Base-by-base conservation (phyloP, 257 asterid species). In the Gentiana dahurica region DNA sequence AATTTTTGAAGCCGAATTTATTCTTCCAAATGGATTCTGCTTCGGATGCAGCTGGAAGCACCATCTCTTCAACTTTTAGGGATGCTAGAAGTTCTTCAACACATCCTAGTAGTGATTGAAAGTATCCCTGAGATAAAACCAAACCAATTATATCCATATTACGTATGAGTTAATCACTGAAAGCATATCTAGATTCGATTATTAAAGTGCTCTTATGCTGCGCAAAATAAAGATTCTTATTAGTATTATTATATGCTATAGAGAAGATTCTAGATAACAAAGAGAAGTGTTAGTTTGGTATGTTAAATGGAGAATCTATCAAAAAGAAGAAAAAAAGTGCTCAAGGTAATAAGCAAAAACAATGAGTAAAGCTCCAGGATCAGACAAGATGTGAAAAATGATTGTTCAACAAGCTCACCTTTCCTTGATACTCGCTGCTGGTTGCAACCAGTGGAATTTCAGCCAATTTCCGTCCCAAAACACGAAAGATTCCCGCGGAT, bases 371-470 rank as follows among this genome's bases (percentile, higher is more conserved):
- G 32, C 24, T 24, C 51, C 15, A 7, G 48, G 36, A 33, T 44
- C 13, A 51, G 4, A 39, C 36, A n/a, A 50, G 38, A 69, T n/a
- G 15, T 37, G 24, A 38, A 8, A 58, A 48, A 37, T 32, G 48
- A 37, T 41, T 5, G 46, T 41, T 10, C 54, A 36, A 10, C 12
- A 36, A n/a, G 45, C 70, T 37, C 37, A 84, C 96, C 92, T 77
- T 80, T 64, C 95, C 89, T 65, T 87, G 92, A 62, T 54, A 71
- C 36, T 66, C 68, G 9, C 60, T 62, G 55, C 71, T 57, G 4
- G 98, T 91, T 1, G 98, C 98, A 53, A 87, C 98, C 37, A 91
- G 68, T 11, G 98, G 98, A 49, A 87, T 84, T 75, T 91, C 96
- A 0, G 94, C 98, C 32, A 85, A 70, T 68, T 84, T 91, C 73